phyloP scores from a whole-genome alignment of 768 basidiomycete species.

The Mycena metata region DNA sequence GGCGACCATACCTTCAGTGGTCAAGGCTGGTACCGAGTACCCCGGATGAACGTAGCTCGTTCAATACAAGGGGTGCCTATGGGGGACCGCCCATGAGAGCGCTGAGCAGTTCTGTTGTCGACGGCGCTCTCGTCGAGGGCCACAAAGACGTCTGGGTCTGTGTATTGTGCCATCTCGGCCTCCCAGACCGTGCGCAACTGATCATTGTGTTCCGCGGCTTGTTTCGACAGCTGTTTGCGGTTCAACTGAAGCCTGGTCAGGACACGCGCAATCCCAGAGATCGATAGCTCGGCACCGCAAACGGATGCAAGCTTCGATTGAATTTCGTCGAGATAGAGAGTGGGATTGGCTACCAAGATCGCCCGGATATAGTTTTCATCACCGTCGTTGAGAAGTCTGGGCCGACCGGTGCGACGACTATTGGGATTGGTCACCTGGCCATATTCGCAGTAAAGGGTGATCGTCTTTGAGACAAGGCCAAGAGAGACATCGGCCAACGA shows the following conservation, averaged over 20 bases:
- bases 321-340: slow-evolving; percentile 42
- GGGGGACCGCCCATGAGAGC: slow-evolving; percentile 36
- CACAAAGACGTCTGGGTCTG: slow-evolving; percentile 32
- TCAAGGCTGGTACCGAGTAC: slow-evolving; percentile 47
- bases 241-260: slow-evolving; percentile 23
- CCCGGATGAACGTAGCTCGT: slow-evolving; percentile 41
- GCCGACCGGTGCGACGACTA: slow-evolving; percentile 35
- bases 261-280: slow-evolving; percentile 35
- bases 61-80: slow-evolving; percentile 42
- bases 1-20: slow-evolving; percentile 47
- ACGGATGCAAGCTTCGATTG: slow-evolving; percentile 23
- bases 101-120: slow-evolving; percentile 41
- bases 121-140: slow-evolving; percentile 48
- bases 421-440: slow-evolving; percentile 31
- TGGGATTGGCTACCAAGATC: slow-evolving; percentile 33
- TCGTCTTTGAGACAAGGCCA: slow-evolving; percentile 34
- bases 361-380: slow-evolving; percentile 35
- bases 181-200: slow-evolving; percentile 40
- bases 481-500: slow-evolving; percentile 19
- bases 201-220: slow-evolving; percentile 35
- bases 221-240: slow-evolving; percentile 33
- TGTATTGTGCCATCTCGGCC: slow-evolving; percentile 22
- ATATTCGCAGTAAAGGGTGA: slow-evolving; percentile 25
- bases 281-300: slow-evolving; percentile 32
- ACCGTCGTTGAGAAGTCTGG: slow-evolving; percentile 25